These are phyloP conservation scores for Sonneratia caseolaris DNA, from an alignment of 345 rosid species.

Conservation along the genomic window DNA sequence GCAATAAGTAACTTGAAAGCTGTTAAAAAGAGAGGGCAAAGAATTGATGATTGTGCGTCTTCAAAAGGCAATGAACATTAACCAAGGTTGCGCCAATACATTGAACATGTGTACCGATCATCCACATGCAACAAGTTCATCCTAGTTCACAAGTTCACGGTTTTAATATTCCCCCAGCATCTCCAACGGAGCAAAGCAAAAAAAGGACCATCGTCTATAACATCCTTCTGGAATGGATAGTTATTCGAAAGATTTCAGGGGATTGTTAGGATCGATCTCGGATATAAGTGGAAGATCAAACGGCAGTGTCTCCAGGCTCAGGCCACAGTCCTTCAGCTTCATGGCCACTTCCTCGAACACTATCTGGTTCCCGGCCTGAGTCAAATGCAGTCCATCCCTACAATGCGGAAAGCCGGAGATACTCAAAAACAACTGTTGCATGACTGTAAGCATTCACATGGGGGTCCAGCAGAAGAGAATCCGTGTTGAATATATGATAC, in stretches of 20 bases:
- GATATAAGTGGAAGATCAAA: conserved; percentile 54
- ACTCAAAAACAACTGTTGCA: neutral
- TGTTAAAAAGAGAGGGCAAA: neutral
- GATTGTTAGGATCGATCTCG: conserved; percentile 48
- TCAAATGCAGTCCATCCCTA: conserved; percentile 83
- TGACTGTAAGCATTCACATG: neutral
- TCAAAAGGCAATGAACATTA: neutral
- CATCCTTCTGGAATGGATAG: neutral
- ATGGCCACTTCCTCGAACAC: conserved; percentile 61
- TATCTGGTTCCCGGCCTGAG: conserved; percentile 43
- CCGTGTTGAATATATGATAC: too few relatives aligned
- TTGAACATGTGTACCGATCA: neutral
- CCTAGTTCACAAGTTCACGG: neutral
- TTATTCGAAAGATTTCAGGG: conserved; percentile 45
- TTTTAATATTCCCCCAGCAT: neutral
- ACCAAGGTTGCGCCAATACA: neutral
- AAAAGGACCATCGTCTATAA: neutral
- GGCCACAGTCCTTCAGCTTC: conserved; percentile 41
- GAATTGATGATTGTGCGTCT: neutral
- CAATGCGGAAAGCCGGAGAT: neutral
- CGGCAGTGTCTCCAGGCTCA: conserved; percentile 40
- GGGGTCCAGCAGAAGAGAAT: neutral
- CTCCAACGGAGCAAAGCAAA: neutral
- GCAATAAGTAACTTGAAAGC: too few relatives aligned
- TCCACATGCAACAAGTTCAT: neutral